phyloP scores from a whole-genome alignment of 352 stramenopile genomes.

The Phytophthora meadii region DNA sequence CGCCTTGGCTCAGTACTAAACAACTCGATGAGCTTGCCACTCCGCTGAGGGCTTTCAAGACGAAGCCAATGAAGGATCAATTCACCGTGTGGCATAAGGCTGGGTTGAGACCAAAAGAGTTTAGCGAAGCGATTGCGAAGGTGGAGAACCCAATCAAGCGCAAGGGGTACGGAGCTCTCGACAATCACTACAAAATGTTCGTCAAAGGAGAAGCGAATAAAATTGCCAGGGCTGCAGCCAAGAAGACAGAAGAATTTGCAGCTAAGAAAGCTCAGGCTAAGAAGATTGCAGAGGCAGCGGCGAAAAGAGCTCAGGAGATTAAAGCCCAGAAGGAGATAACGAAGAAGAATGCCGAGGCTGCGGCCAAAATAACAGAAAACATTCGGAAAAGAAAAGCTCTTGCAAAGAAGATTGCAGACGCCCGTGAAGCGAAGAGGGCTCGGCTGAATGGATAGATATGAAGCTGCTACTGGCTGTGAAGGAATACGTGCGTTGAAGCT shows the following conservation, averaged over 20 bases:
- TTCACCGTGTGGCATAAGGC: not conserved
- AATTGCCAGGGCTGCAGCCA: not conserved
- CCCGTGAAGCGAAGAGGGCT: not conserved
- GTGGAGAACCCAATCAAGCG: not conserved
- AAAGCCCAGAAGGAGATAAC: not conserved
- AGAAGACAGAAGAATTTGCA: not conserved
- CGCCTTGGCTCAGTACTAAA: constrained; percentile 2
- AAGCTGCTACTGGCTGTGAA: no score
- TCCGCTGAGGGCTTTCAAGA: not conserved
- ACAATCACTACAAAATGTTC: constrained; percentile 8
- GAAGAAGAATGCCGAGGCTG: not conserved
- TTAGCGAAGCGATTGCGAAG: not conserved
- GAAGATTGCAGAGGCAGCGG: not conserved
- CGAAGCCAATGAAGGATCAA: not conserved
- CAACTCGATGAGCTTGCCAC: not conserved
- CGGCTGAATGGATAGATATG: no score
- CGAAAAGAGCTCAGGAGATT: not conserved
- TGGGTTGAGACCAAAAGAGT: not conserved
- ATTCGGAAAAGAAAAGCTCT: not conserved
- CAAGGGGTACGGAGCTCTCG: not conserved
- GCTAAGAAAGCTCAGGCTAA: not conserved
- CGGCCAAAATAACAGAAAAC: not conserved
- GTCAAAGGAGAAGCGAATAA: not conserved
- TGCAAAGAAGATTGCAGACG: not conserved
- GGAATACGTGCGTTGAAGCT: no score